Evolutionary conservation across 768 basidiomycete genomes (phyloP).

Genomic region (Mycena rebaudengoi): DNA sequence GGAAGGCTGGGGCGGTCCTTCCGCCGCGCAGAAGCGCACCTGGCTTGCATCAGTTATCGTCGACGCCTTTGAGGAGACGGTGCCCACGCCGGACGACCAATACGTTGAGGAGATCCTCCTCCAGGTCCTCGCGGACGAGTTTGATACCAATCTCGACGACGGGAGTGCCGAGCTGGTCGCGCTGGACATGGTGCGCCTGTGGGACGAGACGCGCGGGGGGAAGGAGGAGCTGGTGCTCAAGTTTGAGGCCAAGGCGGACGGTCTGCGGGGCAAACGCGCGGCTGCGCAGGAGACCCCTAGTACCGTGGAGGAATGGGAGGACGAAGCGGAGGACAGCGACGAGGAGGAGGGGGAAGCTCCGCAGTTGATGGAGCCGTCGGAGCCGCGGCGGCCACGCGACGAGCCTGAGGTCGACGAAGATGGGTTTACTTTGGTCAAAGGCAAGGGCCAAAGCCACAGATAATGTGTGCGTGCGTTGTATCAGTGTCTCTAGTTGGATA

Average conservation of each 20-base stretch:
- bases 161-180: conserved; percentile 81
- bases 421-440: conserved; percentile 86
- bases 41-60: conserved; percentile 88
- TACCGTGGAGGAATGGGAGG: conserved; percentile 58
- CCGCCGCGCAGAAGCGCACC: conserved; percentile 72
- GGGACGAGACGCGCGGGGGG: conserved; percentile 60
- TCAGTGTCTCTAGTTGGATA: no score
- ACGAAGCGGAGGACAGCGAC: conserved; percentile 52
- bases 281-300: conserved; percentile 52
- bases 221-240: conserved; percentile 58
- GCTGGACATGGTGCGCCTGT: conserved; percentile 73
- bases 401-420: conserved; percentile 90
- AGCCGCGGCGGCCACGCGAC: conserved; percentile 41
- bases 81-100: conserved; percentile 62
- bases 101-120: conserved; percentile 86
- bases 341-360: conserved; percentile 64
- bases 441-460: conserved; percentile 61
- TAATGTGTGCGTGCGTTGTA: no score
- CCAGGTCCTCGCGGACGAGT: conserved; percentile 90
- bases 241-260: conserved; percentile 73
- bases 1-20: conserved; percentile 87
- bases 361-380: conserved; percentile 54
- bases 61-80: conserved; percentile 75
- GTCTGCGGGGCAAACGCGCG: conserved; percentile 63
- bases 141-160: conserved; percentile 85